Percentiles rank a stretch among this genome's conserved stretches.
Conservation (phyloP, 805 yeast genomes). For the Pichia rugopelliculosa region DNA sequence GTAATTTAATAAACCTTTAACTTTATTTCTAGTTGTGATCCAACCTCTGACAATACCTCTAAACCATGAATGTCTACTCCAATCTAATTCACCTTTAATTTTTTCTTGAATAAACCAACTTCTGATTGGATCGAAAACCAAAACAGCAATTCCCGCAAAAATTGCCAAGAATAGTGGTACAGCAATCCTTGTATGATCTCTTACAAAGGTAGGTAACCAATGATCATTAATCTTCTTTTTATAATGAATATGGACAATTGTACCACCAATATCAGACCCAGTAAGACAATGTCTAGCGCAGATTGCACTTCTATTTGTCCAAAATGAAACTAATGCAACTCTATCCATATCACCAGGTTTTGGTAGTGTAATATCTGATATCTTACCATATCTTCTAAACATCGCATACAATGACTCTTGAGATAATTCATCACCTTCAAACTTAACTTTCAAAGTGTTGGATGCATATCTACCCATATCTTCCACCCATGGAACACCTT, state of each 20-base stretch:
- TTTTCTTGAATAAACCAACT: slow-evolving; percentile 69
- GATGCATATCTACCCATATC: slow-evolving; percentile 78
- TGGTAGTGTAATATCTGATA: slow-evolving; percentile 61
- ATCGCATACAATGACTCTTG: slow-evolving; percentile 75
- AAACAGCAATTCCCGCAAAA: slow-evolving; percentile 72
- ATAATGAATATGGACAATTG: slow-evolving; percentile 69
- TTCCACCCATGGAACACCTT: slow-evolving; percentile 95
- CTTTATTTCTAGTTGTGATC: slow-evolving; percentile 21
- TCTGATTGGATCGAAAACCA: slow-evolving; percentile 90
- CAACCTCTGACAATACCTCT: slow-evolving; percentile 30
- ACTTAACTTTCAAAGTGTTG: slow-evolving; percentile 51
- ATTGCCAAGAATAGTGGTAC: slow-evolving; percentile 75
- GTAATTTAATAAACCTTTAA: slow-evolving; percentile 19
- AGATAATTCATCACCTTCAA: slow-evolving; percentile 67
- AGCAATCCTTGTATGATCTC: slow-evolving; percentile 74
- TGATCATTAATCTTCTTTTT: slow-evolving; percentile 48
- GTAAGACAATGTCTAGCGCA: slow-evolving; percentile 88
- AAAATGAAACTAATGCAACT: slow-evolving; percentile 48
- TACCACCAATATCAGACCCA: slow-evolving; percentile 58
- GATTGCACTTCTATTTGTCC: slow-evolving; percentile 58
- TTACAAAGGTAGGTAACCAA: slow-evolving; percentile 47
- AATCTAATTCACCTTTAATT: slow-evolving; percentile 53
- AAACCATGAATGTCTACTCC: slow-evolving; percentile 24
- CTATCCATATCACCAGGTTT: slow-evolving; percentile 43
- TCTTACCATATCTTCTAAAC: slow-evolving; percentile 82